Percentiles rank a stretch among this genome's conserved stretches.
phyloP scores from a whole-genome alignment of 1,139 yeast genomes.

The Eremothecium sinecaudum region DNA sequence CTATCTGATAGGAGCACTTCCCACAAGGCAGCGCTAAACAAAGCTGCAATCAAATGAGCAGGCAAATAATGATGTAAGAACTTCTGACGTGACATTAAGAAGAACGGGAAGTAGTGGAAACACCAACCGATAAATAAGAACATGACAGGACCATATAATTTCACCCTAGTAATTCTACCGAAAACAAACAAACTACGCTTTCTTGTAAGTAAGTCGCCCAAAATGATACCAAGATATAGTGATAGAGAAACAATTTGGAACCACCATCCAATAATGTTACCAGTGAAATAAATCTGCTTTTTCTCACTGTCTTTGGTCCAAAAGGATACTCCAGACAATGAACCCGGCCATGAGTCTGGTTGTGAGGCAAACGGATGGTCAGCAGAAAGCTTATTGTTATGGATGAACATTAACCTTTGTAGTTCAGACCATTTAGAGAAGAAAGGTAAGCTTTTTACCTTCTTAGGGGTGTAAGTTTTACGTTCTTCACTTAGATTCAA shows the following conservation, averaged over 20 bases:
- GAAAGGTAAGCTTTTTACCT: slow-evolving; percentile 55
- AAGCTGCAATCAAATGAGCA: slow-evolving; percentile 84
- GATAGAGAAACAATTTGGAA: slow-evolving; percentile 62
- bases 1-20: slow-evolving; percentile 72
- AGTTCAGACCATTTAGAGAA: slow-evolving; percentile 82
- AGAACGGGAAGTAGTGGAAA: slow-evolving; percentile 85
- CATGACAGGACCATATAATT: slow-evolving; percentile 71
- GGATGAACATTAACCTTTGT: slow-evolving; percentile 82
- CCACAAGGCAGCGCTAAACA: slow-evolving; percentile 70
- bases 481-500: slow-evolving; percentile 46
- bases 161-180: slow-evolving; percentile 54
- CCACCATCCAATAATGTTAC: slow-evolving; percentile 93
- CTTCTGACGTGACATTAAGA: slow-evolving; percentile 84
- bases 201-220: slow-evolving; percentile 69
- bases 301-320: slow-evolving; percentile 69
- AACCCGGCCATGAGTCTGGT: slow-evolving; percentile 92
- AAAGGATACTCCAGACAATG: slow-evolving; percentile 86
- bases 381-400: slow-evolving; percentile 75
- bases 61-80: slow-evolving; percentile 94
- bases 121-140: slow-evolving; percentile 84
- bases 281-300: slow-evolving; percentile 79
- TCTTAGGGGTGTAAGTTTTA: slow-evolving; percentile 45
- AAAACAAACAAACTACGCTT: slow-evolving; percentile 60
- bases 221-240: slow-evolving; percentile 49
- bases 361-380: slow-evolving; percentile 95